A percentile compares a stretch with the other conserved stretches of the same genome.
These are phyloP conservation scores for Entomophthora muscae DNA, from an alignment of 371 early-diverging fungal genomes.

Conservation along the genomic window DNA sequence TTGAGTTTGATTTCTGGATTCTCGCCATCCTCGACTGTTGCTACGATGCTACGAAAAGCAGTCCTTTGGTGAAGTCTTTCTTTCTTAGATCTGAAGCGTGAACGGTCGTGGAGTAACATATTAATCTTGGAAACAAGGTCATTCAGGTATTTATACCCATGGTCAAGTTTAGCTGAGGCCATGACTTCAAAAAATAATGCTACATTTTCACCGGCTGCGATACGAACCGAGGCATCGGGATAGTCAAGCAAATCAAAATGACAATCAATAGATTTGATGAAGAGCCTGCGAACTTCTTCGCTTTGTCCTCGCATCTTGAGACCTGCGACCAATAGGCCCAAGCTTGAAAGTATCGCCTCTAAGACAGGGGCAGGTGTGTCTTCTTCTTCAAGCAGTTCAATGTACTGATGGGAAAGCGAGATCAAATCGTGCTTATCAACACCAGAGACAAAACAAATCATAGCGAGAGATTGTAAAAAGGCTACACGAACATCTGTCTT, in stretches of 20 bases:
- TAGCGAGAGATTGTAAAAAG: not conserved
- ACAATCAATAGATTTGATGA: not conserved
- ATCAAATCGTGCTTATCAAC: slow-evolving; percentile 5
- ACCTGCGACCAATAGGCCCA: not conserved
- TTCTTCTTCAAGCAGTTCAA: slow-evolving; percentile 7
- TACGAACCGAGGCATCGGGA: slow-evolving; percentile 2
- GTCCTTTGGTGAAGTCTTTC: slow-evolving; percentile 4
- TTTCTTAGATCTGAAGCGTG: slow-evolving; percentile 3
- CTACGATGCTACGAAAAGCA: slow-evolving; percentile 6
- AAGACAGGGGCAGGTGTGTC: not conserved
- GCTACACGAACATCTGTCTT: not conserved
- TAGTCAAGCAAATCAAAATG: slow-evolving; percentile 7
- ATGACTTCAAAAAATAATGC: slow-evolving; percentile 5
- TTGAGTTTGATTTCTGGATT: slow-evolving; percentile 4
- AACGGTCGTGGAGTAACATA: not conserved
- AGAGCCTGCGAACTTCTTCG: slow-evolving; percentile 1
- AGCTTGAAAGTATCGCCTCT: not conserved
- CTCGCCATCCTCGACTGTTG: slow-evolving; percentile 3
- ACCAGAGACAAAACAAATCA: slow-evolving; percentile 4
- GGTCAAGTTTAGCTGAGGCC: not conserved
- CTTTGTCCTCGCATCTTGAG: not conserved
- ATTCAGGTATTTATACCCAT: not conserved
- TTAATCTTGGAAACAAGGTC: slow-evolving; percentile 1
- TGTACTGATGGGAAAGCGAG: slow-evolving; percentile 1
- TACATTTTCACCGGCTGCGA: slow-evolving; percentile 6